Evolutionary conservation across 306 rosid genomes (phyloP).

Genomic region (Fragaria ananassa): DNA sequence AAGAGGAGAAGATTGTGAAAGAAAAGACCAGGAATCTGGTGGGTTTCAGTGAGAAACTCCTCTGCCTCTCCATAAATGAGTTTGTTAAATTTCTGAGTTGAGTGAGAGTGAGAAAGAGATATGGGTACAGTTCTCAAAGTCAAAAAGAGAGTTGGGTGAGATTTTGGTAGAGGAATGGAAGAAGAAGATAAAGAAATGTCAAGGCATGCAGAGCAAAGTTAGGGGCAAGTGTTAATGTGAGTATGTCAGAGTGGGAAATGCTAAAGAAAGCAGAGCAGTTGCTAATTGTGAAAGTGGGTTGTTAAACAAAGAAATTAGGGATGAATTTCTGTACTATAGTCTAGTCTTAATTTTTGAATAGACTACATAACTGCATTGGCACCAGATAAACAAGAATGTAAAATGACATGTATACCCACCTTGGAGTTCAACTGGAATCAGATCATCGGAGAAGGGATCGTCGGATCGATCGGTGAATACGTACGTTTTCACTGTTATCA

Average conservation of each 20-base stretch:
- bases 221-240: no score
- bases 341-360: neutral
- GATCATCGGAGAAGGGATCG: neutral
- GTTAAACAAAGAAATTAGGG: neutral
- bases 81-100: neutral
- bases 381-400: neutral
- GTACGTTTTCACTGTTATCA: neutral
- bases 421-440: neutral
- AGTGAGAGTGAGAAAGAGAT: neutral
- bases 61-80: constrained; percentile 60
- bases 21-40: constrained; percentile 61
- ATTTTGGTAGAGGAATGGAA: neutral
- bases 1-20: constrained; percentile 63
- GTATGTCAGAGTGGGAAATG: no score
- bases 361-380: neutral
- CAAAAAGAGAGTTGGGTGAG: constrained; percentile 20
- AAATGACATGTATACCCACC: neutral
- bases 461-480: neutral
- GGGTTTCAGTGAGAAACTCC: constrained; percentile 78
- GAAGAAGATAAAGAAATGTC: neutral
- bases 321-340: neutral
- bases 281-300: neutral
- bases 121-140: neutral
- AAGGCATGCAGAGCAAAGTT: neutral
- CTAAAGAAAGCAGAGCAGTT: constrained; percentile 2